Base-by-base conservation (phyloP, 1,139 yeast genomes). In the Meyerozyma elateridarum region DNA sequence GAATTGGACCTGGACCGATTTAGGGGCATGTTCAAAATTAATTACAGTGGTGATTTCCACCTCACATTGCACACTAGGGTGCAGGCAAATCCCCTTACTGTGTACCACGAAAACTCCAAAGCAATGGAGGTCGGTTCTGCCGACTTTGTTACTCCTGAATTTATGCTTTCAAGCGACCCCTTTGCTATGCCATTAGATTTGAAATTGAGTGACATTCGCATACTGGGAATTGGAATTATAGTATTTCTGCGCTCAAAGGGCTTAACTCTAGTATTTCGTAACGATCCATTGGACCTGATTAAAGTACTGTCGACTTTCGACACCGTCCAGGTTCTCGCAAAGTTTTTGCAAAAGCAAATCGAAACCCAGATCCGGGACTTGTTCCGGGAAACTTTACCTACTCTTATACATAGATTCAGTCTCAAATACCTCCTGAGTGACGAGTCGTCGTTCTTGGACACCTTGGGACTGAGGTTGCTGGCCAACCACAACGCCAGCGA, bases 291-390 rank as follows among this genome's bases (percentile, higher is more conserved):
- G 37, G 94, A 85, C 44, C 75, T 81, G 18, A 85, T 87, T 39
- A 79, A 79, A 42, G 95, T 87, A 7, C 76, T 80, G 37, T 83
- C 94, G 6, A 82, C 95, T 9, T 85, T 87, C 58, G 95, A 87
- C 55, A 77, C 82, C 26, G 83, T 87, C 25, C 85, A 84, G 35
- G 89, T 87, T 1, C 76, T 87, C 48, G 93, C 94, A 12, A 73
- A 78, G 39, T 84, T 85, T 44, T 59, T 87, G 36, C 95, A 87
- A 50, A 73, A 73, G 29, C 93, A 85, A 52, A 87, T 87, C 40
- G 95, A 87, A 52, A 73, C 69, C 36, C 93, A 85, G 53, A 80
- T 87, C 26, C 63, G 94, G 35, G 85, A 81, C 34, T 61, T 87
- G 42, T 85, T 87, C 57, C 68, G 93, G 39, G 95, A 87, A 52